Evolutionary conservation across 1,284 basidiomycete species (phyloP).

Genomic region (Ustilago nuda): DNA sequence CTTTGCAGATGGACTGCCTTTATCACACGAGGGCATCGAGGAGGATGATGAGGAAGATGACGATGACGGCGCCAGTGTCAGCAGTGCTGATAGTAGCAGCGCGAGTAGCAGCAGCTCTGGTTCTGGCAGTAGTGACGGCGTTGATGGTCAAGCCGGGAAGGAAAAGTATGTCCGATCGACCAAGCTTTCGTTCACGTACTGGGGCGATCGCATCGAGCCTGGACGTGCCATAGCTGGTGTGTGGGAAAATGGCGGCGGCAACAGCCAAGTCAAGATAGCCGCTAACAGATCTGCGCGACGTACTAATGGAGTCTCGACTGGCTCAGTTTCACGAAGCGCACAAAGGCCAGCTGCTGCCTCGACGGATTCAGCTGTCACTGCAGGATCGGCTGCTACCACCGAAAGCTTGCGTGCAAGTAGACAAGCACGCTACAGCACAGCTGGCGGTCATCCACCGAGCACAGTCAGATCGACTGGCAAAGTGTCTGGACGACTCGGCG

Average conservation of each 20-base stretch:
- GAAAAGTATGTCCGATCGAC: slow-evolving; percentile 56
- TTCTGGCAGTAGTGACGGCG: slow-evolving; percentile 42
- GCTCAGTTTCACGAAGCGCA: background rate
- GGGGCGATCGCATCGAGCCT: slow-evolving; percentile 58
- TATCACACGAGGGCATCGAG: slow-evolving; percentile 51
- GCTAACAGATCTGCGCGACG: background rate
- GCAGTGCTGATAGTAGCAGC: slow-evolving; percentile 24
- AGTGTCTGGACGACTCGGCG: slow-evolving; percentile 33
- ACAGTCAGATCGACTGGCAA: background rate
- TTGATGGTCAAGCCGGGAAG: slow-evolving; percentile 41
- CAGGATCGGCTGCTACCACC: slow-evolving; percentile 5
- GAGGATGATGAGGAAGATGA: slow-evolving; percentile 45
- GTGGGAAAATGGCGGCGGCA: background rate
- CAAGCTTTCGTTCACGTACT: slow-evolving; percentile 62
- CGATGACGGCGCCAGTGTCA: slow-evolving; percentile 32
- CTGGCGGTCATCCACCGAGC: background rate
- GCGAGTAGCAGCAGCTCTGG: slow-evolving; percentile 8
- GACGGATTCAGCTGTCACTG: slow-evolving; percentile 8
- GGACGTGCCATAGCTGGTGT: slow-evolving; percentile 21
- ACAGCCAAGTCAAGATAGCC: background rate
- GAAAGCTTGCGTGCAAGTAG: slow-evolving; percentile 4
- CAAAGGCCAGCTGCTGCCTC: slow-evolving; percentile 13
- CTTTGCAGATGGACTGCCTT: slow-evolving; percentile 36
- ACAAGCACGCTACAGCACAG: slow-evolving; percentile 20
- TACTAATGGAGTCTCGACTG: slow-evolving; percentile 1